Evolutionary conservation across 306 rosid genomes (phyloP), one percentile per base, ranked within the genome.

Genomic region (Vachellia pachyceras): DNA sequence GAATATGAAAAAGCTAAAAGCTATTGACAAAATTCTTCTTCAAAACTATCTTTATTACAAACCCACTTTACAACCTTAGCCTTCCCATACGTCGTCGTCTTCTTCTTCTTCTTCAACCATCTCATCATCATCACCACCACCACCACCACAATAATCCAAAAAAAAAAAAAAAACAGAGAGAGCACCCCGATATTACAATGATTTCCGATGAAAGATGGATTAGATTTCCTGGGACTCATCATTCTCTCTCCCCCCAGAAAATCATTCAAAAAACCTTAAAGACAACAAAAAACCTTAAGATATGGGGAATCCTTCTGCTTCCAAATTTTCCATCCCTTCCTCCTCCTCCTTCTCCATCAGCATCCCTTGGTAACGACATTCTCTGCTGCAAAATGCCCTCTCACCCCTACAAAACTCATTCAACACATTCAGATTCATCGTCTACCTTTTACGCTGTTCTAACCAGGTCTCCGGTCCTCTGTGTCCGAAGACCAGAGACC

Each of bases 311-410:
- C 84, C 82, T 0, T 75, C 73, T 11, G 77, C 73, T 67, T 70
- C 92, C 82, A 78, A 55, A 46, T 87, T 83, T 46, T 54, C 84
- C 79, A 80, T 77, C 66, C 74, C 89, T 58, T 90, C 94, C 20
- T 54, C 61, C 65, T 91, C 97, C 80, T n/a, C 63, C 65, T 91
- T 33, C 65, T 91, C 97, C 82, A 91, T 75, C 83, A 87, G 22
- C 84, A 95, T 95, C 82, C 86, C 93, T 72, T 91, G 88, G 71
- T 74, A 75, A 10, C 99, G 91, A 80, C 99, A 95, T 69, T 95
- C 99, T 44, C 83, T 37, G 88, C 99, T 95, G 90, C 99, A 95
- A 83, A 93, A 95, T 37, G 97, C 99, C 69, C 90, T 89, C 79
- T 95, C 98, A 52, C 99, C 99, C 89, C 99, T 95, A 88, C 0